Evolutionary conservation across 2,329 filamentous ascomycete genomes (phyloP), one percentile per base, ranked within the genome.

Genomic region (Colletotrichum lini): DNA sequence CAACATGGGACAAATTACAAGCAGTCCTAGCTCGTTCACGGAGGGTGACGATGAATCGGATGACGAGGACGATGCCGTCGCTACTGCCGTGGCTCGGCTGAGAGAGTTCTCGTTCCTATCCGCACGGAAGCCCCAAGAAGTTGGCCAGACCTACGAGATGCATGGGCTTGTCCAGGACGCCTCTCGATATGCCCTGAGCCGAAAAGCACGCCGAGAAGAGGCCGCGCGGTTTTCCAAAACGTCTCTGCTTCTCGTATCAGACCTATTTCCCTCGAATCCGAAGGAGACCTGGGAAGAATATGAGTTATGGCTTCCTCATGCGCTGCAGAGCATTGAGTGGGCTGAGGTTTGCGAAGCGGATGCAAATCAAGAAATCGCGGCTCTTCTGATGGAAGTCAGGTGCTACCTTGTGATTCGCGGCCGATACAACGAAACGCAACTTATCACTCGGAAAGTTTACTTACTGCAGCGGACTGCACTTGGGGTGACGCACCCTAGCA

Each of bases 381-480:
- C 4, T 15, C 50, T 53, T 53, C 50, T 53, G 15, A 2, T 0
- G 2, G 0, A 18, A 10, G 26, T 53, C 8, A 5, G 16, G 1
- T 0, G 0, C 16, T 53, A 53, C 26, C 26, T 53, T 2, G 5
- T 2, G 3, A 26, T 8, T 4, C 50, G 50, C 6, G 50, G 26
- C 30, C 50, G 50, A 8, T 12, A 16, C 23, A 53, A 35, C 23
- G 50, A 53, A 53, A 2, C 2, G 3, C 15, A 12, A 16, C 15
- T 1, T 2, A 16, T n/a, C 4, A 16, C 4, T 18, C 30, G 3
- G 0, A 53, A 53, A 9, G 50, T 8, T 6, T 2, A 18, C 13
- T 53, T 15, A 4, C 8, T 53, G 9, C 3, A 16, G 16, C 15
- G 35, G 16, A 12, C 8, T 2, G 1, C n/a, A 9, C 16, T 53